Base-by-base conservation (phyloP, 1,284 basidiomycete genomes). In the Xerocomus alliaceus region DNA sequence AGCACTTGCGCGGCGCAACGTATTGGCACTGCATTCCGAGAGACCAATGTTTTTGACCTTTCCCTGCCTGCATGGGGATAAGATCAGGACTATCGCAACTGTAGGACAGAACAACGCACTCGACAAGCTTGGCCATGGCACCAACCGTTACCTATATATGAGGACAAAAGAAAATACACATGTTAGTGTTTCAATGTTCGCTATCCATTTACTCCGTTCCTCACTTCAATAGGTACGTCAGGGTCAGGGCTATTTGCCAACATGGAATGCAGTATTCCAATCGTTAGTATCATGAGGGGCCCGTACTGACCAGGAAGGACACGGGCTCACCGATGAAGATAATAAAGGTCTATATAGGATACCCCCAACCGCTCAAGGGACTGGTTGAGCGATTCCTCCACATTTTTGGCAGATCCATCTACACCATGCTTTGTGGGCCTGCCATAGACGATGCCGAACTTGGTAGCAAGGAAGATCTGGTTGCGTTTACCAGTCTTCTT, bases 381-480 rank as follows among this genome's bases (percentile, higher is more conserved):
- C 50, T 31, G 60, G 29, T 76, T 68, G 37, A 72, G 55, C 0
- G 71, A 72, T 45, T 68, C 62, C 31, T 71, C 65, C n/a, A 71
- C 71, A 37, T 71, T 65, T 35, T 68, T 28, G 0, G 68, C 49
- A 24, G 72, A 65, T 18, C 67, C 72, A 9, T 73, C 62, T 20
- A 73, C 62, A 2, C 67, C 68, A 22, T 50, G 22, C 44, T 47
- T 37, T 8, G 55, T 34, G 5, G 37, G 46, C 29, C 37, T 65
- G 54, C 54, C 56, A 17, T 0, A 6, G 32, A 54, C 55, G 46
- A 75, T 6, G n/a, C 77, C 79, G 44, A 80, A 80, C 68, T 83
- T 84, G 56, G 82, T 83, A 1, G 79, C 81, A 4, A 84, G 76
- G 71, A 84, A 83, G 42, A 83, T 78, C 46, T 81, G 70, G 48